Evolutionary conservation across 23 red algal genomes (phyloP).

Genomic region (Gracilaria gracilis): DNA sequence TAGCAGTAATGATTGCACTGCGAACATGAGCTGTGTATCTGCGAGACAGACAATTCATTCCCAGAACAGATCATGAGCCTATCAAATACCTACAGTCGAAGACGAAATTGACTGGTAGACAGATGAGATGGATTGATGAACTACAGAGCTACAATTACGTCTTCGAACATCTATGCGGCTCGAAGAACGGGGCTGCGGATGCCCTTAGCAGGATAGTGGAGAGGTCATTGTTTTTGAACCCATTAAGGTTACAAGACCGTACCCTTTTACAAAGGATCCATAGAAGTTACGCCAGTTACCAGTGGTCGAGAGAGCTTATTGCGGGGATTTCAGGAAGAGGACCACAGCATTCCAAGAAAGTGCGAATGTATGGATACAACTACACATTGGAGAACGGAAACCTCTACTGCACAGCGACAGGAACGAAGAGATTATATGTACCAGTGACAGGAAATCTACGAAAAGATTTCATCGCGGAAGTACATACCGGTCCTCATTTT

Average conservation of each 20-base stretch:
- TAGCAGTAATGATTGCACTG: slow-evolving; percentile 6
- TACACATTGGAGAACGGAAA: background rate
- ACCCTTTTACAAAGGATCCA: too few species aligned
- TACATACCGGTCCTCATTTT: background rate
- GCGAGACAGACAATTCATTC: background rate
- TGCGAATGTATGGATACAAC: background rate
- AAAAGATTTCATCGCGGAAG: background rate
- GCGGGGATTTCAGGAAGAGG: too few species aligned
- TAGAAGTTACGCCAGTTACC: too few species aligned
- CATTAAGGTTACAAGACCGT: background rate
- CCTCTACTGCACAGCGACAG: slow-evolving; percentile 21
- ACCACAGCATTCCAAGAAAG: background rate
- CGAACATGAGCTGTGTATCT: slow-evolving; percentile 6
- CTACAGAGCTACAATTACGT: slow-evolving; percentile 5
- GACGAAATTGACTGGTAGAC: slow-evolving; percentile 2
- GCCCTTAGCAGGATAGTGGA: background rate
- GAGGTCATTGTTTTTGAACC: background rate
- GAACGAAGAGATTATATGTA: background rate
- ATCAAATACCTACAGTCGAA: slow-evolving; percentile 54
- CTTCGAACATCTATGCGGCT: background rate
- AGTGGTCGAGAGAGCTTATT: too few species aligned
- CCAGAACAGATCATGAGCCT: slow-evolving; percentile 43
- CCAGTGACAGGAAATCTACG: background rate
- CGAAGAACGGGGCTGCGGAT: background rate
- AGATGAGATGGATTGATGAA: slow-evolving; percentile 29